Conservation (phyloP, 2,329 filamentous ascomycete species). For the Cercospora zeina region DNA sequence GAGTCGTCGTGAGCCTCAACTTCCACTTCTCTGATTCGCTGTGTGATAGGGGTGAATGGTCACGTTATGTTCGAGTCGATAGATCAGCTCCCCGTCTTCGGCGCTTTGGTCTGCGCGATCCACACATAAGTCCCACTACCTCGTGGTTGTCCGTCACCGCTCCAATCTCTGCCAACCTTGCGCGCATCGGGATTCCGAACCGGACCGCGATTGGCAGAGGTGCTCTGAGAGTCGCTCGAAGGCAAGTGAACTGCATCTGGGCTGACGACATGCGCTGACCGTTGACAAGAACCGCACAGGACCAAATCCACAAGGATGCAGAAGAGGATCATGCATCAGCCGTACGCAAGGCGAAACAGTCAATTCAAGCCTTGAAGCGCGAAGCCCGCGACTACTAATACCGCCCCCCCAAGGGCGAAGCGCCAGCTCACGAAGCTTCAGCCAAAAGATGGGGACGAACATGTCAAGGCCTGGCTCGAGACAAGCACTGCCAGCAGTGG, state of each 20-base stretch:
- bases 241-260: background rate
- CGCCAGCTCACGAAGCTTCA: background rate
- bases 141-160: no score
- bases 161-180: no score
- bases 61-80: no score
- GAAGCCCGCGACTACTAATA: background rate
- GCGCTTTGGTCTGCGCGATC: no score
- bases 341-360: background rate
- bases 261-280: background rate
- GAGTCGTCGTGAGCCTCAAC: no score
- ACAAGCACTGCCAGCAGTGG: background rate
- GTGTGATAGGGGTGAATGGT: no score
- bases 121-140: no score
- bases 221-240: background rate
- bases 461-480: background rate
- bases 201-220: background rate
- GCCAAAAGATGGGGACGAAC: background rate
- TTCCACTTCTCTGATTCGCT: no score
- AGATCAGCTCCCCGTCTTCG: no score
- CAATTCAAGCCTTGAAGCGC: background rate
- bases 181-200: no score
- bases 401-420: background rate
- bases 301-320: background rate
- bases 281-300: background rate
- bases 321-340: background rate